These are phyloP conservation scores for Pyrus communis DNA, from an alignment of 306 rosid species.

Conservation along the genomic window DNA sequence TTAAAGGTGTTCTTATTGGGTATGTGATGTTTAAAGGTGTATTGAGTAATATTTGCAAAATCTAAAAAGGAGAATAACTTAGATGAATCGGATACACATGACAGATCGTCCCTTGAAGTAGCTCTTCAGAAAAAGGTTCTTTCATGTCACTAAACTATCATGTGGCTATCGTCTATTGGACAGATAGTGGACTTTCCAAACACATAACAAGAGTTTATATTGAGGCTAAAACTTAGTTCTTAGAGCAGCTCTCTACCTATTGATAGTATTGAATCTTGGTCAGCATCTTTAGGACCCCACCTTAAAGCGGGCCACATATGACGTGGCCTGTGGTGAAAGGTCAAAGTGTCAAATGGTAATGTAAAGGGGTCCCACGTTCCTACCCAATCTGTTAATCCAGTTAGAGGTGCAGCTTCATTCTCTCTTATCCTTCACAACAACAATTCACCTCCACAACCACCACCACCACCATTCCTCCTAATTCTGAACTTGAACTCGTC, in stretches of 20 bases:
- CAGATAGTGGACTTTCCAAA: too few species aligned
- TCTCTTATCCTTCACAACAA: slow-evolving; percentile 35
- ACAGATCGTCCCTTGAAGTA: accelerated
- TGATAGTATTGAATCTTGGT: too few species aligned
- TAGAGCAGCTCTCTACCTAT: too few species aligned
- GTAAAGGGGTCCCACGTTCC: neutral
- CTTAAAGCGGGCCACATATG: neutral
- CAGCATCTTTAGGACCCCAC: neutral
- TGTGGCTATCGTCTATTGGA: too few species aligned
- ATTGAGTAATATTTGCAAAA: too few species aligned
- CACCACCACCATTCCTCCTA: neutral
- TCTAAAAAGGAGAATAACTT: too few species aligned
- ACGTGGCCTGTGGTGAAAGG: slow-evolving; percentile 7
- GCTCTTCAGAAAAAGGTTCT: accelerated
- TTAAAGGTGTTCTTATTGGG: too few species aligned
- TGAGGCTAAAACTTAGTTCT: too few species aligned
- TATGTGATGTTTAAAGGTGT: too few species aligned
- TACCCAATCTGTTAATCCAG: slow-evolving; percentile 60
- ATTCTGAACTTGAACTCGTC: slow-evolving; percentile 1
- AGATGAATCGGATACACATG: accelerated
- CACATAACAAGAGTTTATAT: too few species aligned
- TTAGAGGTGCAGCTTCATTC: slow-evolving; percentile 63
- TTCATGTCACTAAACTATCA: too few species aligned
- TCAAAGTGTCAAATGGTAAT: neutral
- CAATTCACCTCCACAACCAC: slow-evolving; percentile 10